phyloP scores from a whole-genome alignment of 2,329 filamentous ascomycete genomes.

The Microascus cirrosus region DNA sequence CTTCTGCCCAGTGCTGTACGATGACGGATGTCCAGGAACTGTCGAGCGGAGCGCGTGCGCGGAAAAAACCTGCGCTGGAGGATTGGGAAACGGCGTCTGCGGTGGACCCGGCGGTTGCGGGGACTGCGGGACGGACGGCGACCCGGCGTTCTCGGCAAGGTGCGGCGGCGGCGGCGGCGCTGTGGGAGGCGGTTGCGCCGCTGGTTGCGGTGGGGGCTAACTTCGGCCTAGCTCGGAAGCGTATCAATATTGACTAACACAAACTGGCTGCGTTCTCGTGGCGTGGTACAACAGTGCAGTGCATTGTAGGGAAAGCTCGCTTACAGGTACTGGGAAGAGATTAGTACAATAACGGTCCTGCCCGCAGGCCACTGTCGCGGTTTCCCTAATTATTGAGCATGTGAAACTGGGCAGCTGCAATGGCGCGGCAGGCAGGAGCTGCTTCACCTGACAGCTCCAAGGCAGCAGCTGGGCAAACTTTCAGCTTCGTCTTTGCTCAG shows the following conservation, averaged over 20 bases:
- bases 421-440: too few relatives aligned
- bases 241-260: too few relatives aligned
- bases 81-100: constrained; percentile 30
- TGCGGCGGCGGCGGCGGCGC: constrained; percentile 6
- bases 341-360: too few relatives aligned
- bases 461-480: background rate
- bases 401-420: too few relatives aligned
- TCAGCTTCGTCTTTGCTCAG: too few relatives aligned
- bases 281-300: too few relatives aligned
- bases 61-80: constrained; percentile 36
- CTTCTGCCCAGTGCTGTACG: background rate
- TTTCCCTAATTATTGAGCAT: too few relatives aligned
- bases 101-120: constrained; percentile 25
- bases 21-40: background rate
- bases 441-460: too few relatives aligned
- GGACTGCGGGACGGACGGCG: constrained; percentile 5
- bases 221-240: background rate
- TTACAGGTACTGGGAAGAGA: too few relatives aligned
- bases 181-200: constrained; percentile 9
- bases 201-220: constrained; percentile 10
- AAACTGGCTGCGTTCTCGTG: too few relatives aligned
- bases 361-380: too few relatives aligned
- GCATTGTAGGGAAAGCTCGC: too few relatives aligned
- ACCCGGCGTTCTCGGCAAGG: constrained; percentile 10
- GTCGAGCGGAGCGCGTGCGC: constrained; percentile 15